Base-by-base conservation (phyloP, 331 rosid genomes). In the Rosa hybrid region DNA sequence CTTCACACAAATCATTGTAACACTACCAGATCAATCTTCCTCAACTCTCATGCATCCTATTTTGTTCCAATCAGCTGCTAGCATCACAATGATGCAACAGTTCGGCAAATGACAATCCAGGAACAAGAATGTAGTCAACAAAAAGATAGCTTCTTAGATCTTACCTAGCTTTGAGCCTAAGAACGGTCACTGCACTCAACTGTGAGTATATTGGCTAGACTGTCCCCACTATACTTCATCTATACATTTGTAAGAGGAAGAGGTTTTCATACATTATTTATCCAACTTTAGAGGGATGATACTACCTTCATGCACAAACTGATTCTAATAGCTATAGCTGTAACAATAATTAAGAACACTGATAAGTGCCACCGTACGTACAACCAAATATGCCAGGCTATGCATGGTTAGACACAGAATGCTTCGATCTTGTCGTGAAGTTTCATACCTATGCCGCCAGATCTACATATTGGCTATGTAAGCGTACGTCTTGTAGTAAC, bases 301-400 rank as follows among this genome's bases (percentile, higher is more conserved):
- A 7, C 71, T 7, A 49, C 56, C 73, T 53, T 48, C 67, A 46
- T 60, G 2, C 77, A 59, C 39, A 38, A 39, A 53, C 53, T 46
- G 30, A 27, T 27, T 71, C 75, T 93, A 89, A 95, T 57, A 18
- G 81, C 81, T 54, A 92, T 48, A 87, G 72, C 78, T 68, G 84
- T 89, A 93, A 78, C 99, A 82, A 91, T 77, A 75, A 86, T 34
- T 34, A 34, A 34, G 81, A 38, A 90, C 79, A 86, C 90, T 82
- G 14, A 88, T 53, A 45, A 95, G 86, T 8, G 92, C 96, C 90
- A 95, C 97, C 39, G 39, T 0, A 34, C 88, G 90, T 90, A 56
- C 89, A 93, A 80, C 92, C 93, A 83, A 86, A 93, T 51, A 95
- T 79, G 80, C 85, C 87, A 46, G 99, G 98, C 39, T 34, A 34